Evolutionary conservation across 2,329 filamentous ascomycete species (phyloP), one percentile per base, ranked within the genome.

Genomic region (Beauveria bassiana): DNA sequence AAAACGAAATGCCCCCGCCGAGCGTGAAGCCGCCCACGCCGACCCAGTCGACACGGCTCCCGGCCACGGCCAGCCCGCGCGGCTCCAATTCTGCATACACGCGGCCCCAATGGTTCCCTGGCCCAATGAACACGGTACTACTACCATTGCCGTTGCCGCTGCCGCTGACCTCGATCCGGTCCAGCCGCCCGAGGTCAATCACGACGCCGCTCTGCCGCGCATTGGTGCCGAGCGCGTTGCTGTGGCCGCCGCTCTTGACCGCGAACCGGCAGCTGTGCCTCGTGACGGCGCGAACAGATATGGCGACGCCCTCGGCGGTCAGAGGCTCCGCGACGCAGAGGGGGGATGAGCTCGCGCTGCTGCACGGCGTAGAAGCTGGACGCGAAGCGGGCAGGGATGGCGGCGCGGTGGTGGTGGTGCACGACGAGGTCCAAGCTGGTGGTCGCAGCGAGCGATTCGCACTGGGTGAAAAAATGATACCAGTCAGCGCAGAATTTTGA

Each of bases 1-100:
- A 73, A 68, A 72, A 79, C 0, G 76, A 78, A 14, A 79, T 70
- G 0, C 78, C 79, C 24, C 78, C 59, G 31, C 59, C 59, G 24
- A 47, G 4, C 3, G 34, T 53, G 40, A 46, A 61, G 59, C 59
- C 59, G 28, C 49, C 59, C 6, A 61, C 51, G 22, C 59, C 59
- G 18, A 61, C 59, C 2, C 28, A 54, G 40, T 20, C 20, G 6
- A 28, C 59, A 12, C 59, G 59, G 1, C 59, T 50, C 2, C 59
- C 59, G 3, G 26, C 8, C 8, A 55, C 49, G 12, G 28, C 42
- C 1, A 53, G 49, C 20, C 59, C 59, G 34, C 28, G 16, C 16
- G 50, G 24, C 26, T 53, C 59, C 0, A 61, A 24, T 18, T 31
- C n/a, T 1, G 22, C n/a, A 9, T 61, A 61, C 16, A 61, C 59